Evolutionary conservation across 768 basidiomycete species (phyloP).

Genomic region (Macrolepiota albuminosa): DNA sequence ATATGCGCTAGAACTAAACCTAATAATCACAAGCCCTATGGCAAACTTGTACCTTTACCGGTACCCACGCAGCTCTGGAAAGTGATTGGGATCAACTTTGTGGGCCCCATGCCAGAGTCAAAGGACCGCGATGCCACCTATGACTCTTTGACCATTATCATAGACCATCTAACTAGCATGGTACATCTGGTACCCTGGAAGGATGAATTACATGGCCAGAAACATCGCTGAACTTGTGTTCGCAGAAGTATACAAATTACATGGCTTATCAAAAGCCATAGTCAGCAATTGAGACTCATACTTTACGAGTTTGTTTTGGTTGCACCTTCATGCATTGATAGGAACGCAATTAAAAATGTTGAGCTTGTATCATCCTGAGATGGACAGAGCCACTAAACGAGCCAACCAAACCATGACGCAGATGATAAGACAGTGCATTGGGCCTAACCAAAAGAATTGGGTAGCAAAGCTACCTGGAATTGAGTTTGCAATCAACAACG

Average conservation of each 20-base stretch:
- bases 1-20: neutral
- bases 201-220: neutral
- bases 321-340: too few species aligned
- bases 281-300: too few species aligned
- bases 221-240: neutral
- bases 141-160: neutral
- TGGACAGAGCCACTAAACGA: neutral
- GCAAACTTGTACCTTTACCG: neutral
- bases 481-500: neutral
- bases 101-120: neutral
- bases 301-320: too few species aligned
- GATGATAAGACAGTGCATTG: neutral
- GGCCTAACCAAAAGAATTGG: neutral
- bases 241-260: too few species aligned
- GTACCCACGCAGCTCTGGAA: neutral
- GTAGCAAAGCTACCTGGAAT: neutral
- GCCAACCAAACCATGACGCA: neutral
- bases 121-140: neutral
- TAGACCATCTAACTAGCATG: neutral
- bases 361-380: neutral
- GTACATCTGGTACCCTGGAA: neutral
- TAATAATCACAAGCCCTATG: neutral
- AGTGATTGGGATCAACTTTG: neutral
- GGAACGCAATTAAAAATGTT: too few species aligned
- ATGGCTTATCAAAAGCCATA: too few species aligned